Percentiles rank a stretch among this genome's conserved stretches.
These are phyloP conservation scores for Sarocladium brachiariae DNA, from an alignment of 2,329 filamentous ascomycete species.

Conservation along the genomic window DNA sequence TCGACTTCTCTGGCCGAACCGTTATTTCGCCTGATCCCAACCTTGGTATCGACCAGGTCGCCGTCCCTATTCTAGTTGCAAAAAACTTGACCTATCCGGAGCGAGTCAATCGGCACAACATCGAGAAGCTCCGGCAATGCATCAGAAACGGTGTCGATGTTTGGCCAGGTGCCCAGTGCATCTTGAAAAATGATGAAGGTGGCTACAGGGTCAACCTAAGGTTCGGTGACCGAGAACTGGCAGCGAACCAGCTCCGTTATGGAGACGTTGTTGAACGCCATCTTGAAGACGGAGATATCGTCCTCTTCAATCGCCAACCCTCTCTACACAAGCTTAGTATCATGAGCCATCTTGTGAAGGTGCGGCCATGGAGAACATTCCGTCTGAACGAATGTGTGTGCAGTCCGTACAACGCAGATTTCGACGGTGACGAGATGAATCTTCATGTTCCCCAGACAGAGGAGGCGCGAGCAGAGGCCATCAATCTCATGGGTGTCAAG, in stretches of 20 bases:
- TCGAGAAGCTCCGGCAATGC: constrained; percentile 68
- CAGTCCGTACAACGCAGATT: constrained; percentile 97
- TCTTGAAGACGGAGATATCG: constrained; percentile 89
- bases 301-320: constrained; percentile 95
- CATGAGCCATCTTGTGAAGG: constrained; percentile 88
- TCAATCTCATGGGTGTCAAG: constrained; percentile 95
- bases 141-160: constrained; percentile 68
- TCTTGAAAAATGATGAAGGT: constrained; percentile 61
- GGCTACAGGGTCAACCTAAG: constrained; percentile 68
- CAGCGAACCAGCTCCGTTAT: constrained; percentile 67
- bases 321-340: constrained; percentile 98
- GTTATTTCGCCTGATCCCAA: constrained; percentile 98
- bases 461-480: constrained; percentile 90
- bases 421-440: constrained; percentile 99
- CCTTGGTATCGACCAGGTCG: constrained; percentile 85
- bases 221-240: constrained; percentile 62
- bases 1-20: constrained; percentile 94
- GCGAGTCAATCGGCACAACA: constrained; percentile 76
- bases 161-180: constrained; percentile 85
- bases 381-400: constrained; percentile 97
- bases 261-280: constrained; percentile 93
- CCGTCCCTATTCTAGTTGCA: constrained; percentile 84
- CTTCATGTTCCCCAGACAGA: constrained; percentile 96
- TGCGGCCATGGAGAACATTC: constrained; percentile 92
- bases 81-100: constrained; percentile 96